A percentile compares a stretch with the other conserved stretches of the same genome.
These are phyloP conservation scores for Alternaria brassicicola DNA, from an alignment of 2,329 filamentous ascomycete genomes.

Conservation along the genomic window DNA sequence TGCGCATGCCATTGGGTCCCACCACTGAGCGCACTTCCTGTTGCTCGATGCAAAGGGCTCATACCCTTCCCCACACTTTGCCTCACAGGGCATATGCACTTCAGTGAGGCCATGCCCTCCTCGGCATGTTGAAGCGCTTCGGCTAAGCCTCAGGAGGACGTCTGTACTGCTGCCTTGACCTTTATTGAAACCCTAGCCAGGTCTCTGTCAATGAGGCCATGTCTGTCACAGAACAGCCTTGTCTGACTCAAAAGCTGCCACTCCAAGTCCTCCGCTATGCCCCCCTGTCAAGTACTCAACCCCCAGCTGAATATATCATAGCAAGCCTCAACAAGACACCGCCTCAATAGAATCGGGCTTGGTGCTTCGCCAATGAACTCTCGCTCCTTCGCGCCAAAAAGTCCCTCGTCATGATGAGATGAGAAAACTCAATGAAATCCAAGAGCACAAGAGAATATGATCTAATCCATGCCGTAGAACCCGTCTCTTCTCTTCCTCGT, in stretches of 20 bases:
- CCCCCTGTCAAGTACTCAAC: background rate
- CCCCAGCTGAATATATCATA: background rate
- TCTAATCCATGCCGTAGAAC: background rate
- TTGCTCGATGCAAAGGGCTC: conserved; percentile 31
- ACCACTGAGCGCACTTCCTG: conserved; percentile 11
- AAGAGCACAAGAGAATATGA: background rate
- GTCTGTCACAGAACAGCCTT: background rate
- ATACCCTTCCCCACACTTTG: conserved; percentile 16
- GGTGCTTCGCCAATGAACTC: background rate
- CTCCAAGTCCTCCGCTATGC: background rate
- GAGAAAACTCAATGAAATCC: background rate
- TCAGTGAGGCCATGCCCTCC: conserved; percentile 12
- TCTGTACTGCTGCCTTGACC: background rate
- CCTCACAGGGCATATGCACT: conserved; percentile 1
- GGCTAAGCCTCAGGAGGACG: background rate
- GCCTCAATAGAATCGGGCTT: background rate
- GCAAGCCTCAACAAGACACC: background rate
- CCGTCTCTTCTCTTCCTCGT: background rate
- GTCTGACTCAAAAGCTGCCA: background rate
- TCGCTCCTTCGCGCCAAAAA: background rate
- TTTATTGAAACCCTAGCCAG: background rate
- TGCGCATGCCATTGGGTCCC: conserved; percentile 12
- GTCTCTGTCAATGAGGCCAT: background rate
- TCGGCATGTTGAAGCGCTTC: background rate
- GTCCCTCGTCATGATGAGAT: background rate